Base-by-base conservation (phyloP, 371 early-diverging fungal genomes). In the Lichtheimia corymbifera region DNA sequence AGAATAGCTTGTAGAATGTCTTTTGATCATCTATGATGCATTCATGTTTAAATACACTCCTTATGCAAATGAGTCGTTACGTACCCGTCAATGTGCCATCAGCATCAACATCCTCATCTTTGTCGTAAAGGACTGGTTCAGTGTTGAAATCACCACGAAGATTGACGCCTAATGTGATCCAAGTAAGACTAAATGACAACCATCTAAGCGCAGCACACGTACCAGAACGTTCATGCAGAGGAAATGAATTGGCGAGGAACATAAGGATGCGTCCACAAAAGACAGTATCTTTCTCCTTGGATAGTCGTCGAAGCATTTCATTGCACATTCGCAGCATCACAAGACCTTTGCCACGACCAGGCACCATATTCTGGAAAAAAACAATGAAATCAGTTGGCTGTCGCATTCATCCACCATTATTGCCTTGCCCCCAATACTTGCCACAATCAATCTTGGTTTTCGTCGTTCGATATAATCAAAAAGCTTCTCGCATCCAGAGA, bases 241-340 rank as follows among this genome's bases (percentile, higher is more conserved):
- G 87, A 57, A 90, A 93, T 2, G 87, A 87, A 47, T 85, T 88
- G 17, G 94, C 88, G 9, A 94, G 81, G 64, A 92, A 89, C 70
- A 93, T 82, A 44, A 93, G 71, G 24, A 95, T 89, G 15, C 93
- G 88, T 1, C 94, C 94, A 62, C 92, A 90, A 59, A 88, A 84
- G n/a, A 85, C 89, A 12, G 89, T 88, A 70, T 90, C 86, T 47
- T 84, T 86, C 17, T 92, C 82, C 51, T 89, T 88, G 0, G 94
- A 92, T 11, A 93, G 73, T 58, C 96, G 81, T 7, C 93, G 82
- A 6, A 94, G 80, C 18, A 94, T 67, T 24, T 90, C 91, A 66
- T 93, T 94, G 71, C 96, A 94, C 69, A 91, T 74, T 55, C 91
- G 83, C 17, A 95, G 82, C 52, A 95, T 71, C 4, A 90, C 79